Base-by-base conservation (phyloP, 176 grass and related monocot species). In the Ananas comosus region DNA sequence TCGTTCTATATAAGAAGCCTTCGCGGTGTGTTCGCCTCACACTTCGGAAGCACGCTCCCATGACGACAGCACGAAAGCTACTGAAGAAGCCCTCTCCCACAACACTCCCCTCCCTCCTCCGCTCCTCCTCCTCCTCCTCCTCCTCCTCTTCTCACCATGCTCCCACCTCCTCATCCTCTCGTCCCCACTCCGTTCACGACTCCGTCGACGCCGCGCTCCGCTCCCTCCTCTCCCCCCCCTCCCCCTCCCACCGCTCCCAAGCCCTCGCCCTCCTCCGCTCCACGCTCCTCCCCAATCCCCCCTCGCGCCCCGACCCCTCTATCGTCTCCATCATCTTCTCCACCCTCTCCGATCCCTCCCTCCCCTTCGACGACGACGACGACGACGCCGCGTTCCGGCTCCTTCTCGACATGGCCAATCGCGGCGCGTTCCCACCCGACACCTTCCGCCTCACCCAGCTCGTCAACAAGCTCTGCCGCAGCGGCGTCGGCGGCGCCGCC, bases 331-430 rank as follows among this genome's bases (percentile, higher is more conserved):
- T 75, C 19, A 47, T 91, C 7, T 91, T 88, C 58, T 68, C 76
- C 19, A 72, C 63, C 54, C 67, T 82, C 28, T 53, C 78, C 2
- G 66, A 13, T 14, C 80, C 27, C 6, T 33, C 70, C 67, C 64
- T 61, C 18, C 58, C 51, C 0, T 13, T 82, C 65, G 66, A 76
- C 4, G 23, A 66, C 2, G 79, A 50, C 54, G 67, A 63, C 25
- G 22, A 80, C 23, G 1, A 50, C 4, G 33, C 5, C 33, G 33
- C 33, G 33, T 42, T 42, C 33, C 33, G 4, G 33, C 29, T 85
- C 48, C 76, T 96, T 52, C 80, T 90, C 48, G 51, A 72, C 74
- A 72, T 89, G 48, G 53, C 79, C 2, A 21, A 69, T 66, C 61
- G 76, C 80, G 50, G 86, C 14, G 16, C 71, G 51, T 79, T 81